These are phyloP conservation scores for Hirsutella rhossiliensis DNA, from an alignment of 2,329 filamentous ascomycete species.

Conservation along the genomic window DNA sequence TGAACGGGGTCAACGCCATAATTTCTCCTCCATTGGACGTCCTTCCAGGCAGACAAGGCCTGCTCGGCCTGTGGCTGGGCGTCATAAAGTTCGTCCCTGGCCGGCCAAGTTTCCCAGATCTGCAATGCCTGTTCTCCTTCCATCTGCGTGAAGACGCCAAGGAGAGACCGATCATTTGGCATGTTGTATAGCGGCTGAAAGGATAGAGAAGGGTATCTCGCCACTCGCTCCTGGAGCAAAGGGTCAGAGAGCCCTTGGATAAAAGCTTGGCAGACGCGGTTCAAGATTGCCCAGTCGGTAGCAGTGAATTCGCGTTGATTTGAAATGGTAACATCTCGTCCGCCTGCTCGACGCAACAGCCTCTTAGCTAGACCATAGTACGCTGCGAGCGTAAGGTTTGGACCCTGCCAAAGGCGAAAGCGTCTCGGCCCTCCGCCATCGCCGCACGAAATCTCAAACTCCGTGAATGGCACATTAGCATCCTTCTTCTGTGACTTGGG, in stretches of 20 bases:
- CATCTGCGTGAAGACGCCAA: constrained; percentile 38
- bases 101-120: constrained; percentile 16
- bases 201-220: constrained; percentile 33
- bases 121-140: constrained; percentile 44
- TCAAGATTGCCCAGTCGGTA: constrained; percentile 35
- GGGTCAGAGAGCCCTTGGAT: constrained; percentile 39
- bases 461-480: constrained; percentile 1
- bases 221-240: constrained; percentile 30
- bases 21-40: constrained; percentile 23
- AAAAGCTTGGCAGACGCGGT: constrained; percentile 40
- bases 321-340: constrained; percentile 36
- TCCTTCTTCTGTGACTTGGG: constrained; percentile 3
- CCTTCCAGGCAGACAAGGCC: constrained; percentile 32
- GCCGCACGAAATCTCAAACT: constrained; percentile 11
- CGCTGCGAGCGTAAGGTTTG: constrained; percentile 26
- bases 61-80: constrained; percentile 17
- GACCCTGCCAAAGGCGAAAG: constrained; percentile 27
- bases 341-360: constrained; percentile 34
- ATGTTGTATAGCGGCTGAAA: constrained; percentile 15
- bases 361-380: constrained; percentile 39
- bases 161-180: constrained; percentile 32
- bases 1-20: constrained; percentile 33
- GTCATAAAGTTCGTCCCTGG: constrained; percentile 8
- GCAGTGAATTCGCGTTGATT: constrained; percentile 29
- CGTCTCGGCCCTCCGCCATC: constrained; percentile 7